Conservation (phyloP, 2,329 filamentous ascomycete genomes). For the Penicillium brevicompactum region DNA sequence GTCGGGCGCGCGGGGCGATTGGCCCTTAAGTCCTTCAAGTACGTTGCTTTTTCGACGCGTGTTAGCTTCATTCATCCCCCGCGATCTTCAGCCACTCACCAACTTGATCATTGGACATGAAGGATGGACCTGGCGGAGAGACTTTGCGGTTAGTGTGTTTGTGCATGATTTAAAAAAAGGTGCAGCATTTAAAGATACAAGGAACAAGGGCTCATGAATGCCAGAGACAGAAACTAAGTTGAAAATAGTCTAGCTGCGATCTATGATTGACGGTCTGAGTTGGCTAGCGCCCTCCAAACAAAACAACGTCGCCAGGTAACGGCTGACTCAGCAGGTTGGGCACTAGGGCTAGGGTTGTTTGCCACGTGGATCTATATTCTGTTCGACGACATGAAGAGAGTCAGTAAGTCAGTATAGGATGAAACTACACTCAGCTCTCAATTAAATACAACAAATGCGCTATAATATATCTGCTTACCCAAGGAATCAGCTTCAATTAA, state of each 20-base stretch:
- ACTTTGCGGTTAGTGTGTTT: conserved; percentile 45
- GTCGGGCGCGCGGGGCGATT: conserved; percentile 60
- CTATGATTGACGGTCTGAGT: conserved; percentile 12
- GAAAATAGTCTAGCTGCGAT: conserved; percentile 13
- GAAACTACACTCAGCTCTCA: too few relatives aligned
- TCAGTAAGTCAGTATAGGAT: too few relatives aligned
- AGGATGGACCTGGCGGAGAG: conserved; percentile 49
- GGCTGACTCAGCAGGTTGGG: conserved; percentile 14
- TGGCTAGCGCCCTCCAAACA: conserved; percentile 25
- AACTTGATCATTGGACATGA: conserved; percentile 50
- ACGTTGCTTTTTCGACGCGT: conserved; percentile 50
- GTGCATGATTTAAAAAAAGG: conserved; percentile 38
- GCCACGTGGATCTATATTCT: conserved; percentile 4
- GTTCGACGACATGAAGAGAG: neutral
- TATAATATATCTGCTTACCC: too few relatives aligned
- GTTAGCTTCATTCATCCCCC: conserved; percentile 8
- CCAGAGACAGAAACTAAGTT: conserved; percentile 4
- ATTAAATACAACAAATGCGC: too few relatives aligned
- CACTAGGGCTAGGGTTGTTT: conserved; percentile 16
- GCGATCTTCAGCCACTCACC: conserved; percentile 36
- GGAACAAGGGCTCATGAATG: neutral
- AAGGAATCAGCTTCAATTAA: neutral
- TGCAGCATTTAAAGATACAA: conserved; percentile 1
- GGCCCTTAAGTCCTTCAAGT: conserved; percentile 61
- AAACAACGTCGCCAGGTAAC: conserved; percentile 28